Evolutionary conservation across 1,284 basidiomycete species (phyloP).

Genomic region (Sporisorium exsertum): DNA sequence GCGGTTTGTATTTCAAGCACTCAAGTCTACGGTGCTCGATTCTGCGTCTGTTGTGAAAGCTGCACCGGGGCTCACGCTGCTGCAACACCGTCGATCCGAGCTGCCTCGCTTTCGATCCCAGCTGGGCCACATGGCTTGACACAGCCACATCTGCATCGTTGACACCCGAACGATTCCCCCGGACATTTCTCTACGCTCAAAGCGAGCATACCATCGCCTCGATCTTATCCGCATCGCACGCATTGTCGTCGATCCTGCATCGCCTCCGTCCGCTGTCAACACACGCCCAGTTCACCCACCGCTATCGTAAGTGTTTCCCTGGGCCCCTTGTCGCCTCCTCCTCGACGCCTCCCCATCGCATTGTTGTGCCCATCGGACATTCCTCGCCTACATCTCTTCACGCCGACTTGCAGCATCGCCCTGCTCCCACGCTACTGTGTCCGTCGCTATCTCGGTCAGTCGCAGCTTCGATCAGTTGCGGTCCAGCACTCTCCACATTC

Average conservation of each 20-base stretch:
- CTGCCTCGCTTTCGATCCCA: conserved; percentile 36
- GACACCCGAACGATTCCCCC: neutral
- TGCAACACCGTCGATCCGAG: conserved; percentile 48
- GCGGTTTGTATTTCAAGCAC: neutral
- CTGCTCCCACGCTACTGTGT: conserved; percentile 36
- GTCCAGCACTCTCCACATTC: neutral
- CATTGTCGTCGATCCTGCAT: conserved; percentile 3
- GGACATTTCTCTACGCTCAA: neutral
- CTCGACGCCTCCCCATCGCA: neutral
- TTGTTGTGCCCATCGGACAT: neutral
- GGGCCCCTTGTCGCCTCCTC: neutral
- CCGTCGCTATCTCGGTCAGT: conserved; percentile 5
- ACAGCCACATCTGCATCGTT: conserved; percentile 35
- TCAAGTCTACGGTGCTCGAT: neutral
- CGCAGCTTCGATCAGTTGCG: neutral
- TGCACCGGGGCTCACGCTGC: conserved; percentile 1
- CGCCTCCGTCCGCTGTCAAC: conserved; percentile 1
- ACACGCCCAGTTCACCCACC: neutral
- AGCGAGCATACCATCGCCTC: neutral
- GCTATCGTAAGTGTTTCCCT: neutral
- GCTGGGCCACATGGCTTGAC: conserved; percentile 36
- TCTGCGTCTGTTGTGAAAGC: neutral
- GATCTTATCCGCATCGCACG: neutral
- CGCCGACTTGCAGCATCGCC: conserved; percentile 28
- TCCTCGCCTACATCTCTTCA: neutral